phyloP scores from a whole-genome alignment of 148 eudicot genomes.

The Spergularia marina region DNA sequence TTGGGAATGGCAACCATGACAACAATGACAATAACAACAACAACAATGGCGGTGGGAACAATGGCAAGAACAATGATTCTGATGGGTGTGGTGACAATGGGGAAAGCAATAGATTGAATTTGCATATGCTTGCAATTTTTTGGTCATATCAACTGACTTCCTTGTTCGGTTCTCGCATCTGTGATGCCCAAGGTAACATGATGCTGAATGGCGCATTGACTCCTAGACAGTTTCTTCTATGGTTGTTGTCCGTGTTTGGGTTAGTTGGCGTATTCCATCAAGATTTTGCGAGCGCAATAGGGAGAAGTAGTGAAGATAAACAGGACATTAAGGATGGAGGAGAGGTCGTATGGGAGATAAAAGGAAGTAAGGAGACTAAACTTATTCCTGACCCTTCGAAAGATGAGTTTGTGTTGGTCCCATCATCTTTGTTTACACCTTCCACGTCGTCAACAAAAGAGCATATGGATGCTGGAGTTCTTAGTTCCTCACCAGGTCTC shows the following conservation, averaged over 20 bases:
- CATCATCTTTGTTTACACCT: slow-evolving; percentile 24
- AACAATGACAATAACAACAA: slow-evolving; percentile 23
- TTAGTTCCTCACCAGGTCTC: slow-evolving; percentile 23
- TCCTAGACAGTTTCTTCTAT: slow-evolving; percentile 19
- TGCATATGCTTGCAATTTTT: slow-evolving; percentile 26
- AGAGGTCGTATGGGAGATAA: slow-evolving; percentile 60
- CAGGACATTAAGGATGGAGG: slow-evolving; percentile 26
- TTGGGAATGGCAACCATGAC: slow-evolving; percentile 20
- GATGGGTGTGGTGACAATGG: slow-evolving; percentile 29
- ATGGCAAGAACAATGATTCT: slow-evolving; percentile 21
- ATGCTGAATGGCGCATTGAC: slow-evolving; percentile 16
- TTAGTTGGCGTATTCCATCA: slow-evolving; percentile 32
- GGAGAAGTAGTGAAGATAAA: slow-evolving; percentile 25
- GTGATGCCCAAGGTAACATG: slow-evolving; percentile 25
- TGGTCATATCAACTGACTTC: slow-evolving; percentile 31
- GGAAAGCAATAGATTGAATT: slow-evolving; percentile 28
- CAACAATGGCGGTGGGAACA: slow-evolving; percentile 18
- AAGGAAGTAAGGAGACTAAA: slow-evolving; percentile 60
- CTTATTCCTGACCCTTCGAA: slow-evolving; percentile 53
- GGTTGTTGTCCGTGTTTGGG: slow-evolving; percentile 36
- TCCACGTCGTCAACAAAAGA: slow-evolving; percentile 17
- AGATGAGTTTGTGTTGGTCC: slow-evolving; percentile 58
- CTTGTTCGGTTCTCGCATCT: slow-evolving; percentile 13
- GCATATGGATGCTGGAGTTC: slow-evolving; percentile 16
- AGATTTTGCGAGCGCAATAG: slow-evolving; percentile 42